Evolutionary conservation across 805 yeast genomes (phyloP).

Genomic region (Starmerella sirachaensis): DNA sequence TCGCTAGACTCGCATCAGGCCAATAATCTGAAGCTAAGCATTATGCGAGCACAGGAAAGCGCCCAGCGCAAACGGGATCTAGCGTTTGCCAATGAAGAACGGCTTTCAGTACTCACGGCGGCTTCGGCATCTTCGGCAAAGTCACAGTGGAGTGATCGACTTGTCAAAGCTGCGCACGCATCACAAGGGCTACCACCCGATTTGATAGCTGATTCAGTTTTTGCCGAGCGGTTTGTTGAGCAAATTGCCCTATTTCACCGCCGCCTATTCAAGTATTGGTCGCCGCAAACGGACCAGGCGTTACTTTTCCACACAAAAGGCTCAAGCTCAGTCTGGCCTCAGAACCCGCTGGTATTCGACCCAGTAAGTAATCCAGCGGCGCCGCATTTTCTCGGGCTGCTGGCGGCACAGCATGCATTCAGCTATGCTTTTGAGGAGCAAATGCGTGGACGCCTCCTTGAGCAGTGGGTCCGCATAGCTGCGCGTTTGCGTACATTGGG

Average conservation of each 20-base stretch:
- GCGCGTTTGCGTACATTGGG: slow-evolving; percentile 65
- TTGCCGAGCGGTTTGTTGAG: slow-evolving; percentile 48
- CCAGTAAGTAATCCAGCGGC: no score
- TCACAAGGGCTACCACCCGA: slow-evolving; percentile 28
- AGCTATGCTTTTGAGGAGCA: slow-evolving; percentile 29
- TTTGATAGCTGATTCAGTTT: slow-evolving; percentile 41
- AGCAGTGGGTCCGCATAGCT: slow-evolving; percentile 80
- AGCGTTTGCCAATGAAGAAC: no score
- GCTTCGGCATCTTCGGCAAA: no score
- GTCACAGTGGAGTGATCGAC: background rate
- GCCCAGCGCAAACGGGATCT: slow-evolving; percentile 6
- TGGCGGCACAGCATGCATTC: slow-evolving; percentile 59
- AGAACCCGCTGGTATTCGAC: slow-evolving; percentile 64
- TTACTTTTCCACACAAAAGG: slow-evolving; percentile 44
- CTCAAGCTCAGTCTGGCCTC: slow-evolving; percentile 25
- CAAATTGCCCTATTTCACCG: slow-evolving; percentile 59
- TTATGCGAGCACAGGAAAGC: slow-evolving; percentile 24
- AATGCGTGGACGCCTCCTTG: slow-evolving; percentile 49
- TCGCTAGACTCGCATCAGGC: slow-evolving; percentile 42
- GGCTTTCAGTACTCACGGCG: no score
- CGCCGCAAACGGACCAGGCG: slow-evolving; percentile 67
- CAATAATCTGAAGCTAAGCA: slow-evolving; percentile 39
- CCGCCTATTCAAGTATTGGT: slow-evolving; percentile 58
- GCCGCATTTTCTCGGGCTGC: slow-evolving; percentile 66
- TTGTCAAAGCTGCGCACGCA: slow-evolving; percentile 1